Percentiles rank a stretch among this genome's conserved stretches.
These are phyloP conservation scores for Tieghemiomyces parasiticus DNA, from an alignment of 192 early-diverging fungal genomes.

Conservation along the genomic window DNA sequence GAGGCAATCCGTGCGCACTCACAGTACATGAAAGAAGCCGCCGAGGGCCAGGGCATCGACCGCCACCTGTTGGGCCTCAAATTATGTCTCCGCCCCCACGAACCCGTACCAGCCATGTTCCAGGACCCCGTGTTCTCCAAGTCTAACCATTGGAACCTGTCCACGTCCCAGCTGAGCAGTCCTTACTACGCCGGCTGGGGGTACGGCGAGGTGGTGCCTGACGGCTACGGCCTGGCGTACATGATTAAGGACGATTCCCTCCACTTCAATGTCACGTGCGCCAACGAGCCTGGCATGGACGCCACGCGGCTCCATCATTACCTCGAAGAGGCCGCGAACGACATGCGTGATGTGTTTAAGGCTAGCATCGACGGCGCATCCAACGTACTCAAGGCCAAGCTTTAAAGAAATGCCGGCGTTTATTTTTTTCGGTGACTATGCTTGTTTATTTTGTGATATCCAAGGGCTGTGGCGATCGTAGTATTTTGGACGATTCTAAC, in stretches of 20 bases:
- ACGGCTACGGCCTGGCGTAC: conserved; percentile 89
- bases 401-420: too few relatives aligned
- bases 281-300: conserved; percentile 41
- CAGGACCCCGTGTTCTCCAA: conserved; percentile 67
- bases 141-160: conserved; percentile 80
- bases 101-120: conserved; percentile 73
- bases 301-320: conserved; percentile 56
- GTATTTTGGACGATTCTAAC: too few relatives aligned
- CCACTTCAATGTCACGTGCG: conserved; percentile 75
- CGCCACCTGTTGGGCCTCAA: conserved; percentile 82
- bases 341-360: conserved; percentile 73
- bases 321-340: conserved; percentile 73
- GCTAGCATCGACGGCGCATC: too few relatives aligned
- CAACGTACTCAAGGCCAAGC: too few relatives aligned
- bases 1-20: conserved; percentile 65
- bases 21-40: conserved; percentile 61
- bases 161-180: conserved; percentile 82
- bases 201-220: conserved; percentile 70
- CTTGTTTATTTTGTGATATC: too few relatives aligned
- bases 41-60: conserved; percentile 78
- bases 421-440: too few relatives aligned
- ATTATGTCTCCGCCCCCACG: conserved; percentile 52
- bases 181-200: conserved; percentile 92
- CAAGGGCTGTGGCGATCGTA: too few relatives aligned
- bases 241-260: conserved; percentile 78